Conservation (phyloP, 176 grass and related monocot genomes). For the Chrysopogon serrulatus region DNA sequence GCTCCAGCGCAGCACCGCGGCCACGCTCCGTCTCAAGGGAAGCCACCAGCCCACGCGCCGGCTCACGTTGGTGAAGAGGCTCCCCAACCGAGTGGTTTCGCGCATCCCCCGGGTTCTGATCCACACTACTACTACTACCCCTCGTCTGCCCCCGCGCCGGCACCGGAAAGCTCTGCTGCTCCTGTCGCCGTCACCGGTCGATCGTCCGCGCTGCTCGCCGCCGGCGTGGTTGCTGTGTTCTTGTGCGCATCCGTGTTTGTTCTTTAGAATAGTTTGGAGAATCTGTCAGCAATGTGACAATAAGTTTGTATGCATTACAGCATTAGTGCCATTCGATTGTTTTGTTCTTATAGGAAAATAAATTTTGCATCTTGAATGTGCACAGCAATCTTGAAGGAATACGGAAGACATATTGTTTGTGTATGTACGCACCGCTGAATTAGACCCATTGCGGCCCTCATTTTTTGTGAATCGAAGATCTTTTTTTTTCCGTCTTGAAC, state of each 20-base stretch:
- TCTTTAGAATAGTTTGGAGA: constrained; percentile 2
- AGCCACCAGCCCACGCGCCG: not conserved
- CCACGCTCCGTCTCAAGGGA: not conserved
- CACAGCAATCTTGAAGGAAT: too few species aligned
- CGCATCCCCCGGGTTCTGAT: not conserved
- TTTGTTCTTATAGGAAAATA: too few species aligned
- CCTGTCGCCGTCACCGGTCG: not conserved
- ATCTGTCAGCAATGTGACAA: not conserved
- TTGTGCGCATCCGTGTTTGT: constrained; percentile 10
- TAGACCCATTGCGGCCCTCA: too few species aligned
- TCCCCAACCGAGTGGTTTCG: not conserved
- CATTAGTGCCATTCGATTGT: too few species aligned
- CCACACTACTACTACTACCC: not conserved
- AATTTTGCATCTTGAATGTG: too few species aligned
- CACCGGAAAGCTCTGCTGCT: constrained; percentile 19
- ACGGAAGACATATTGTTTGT: too few species aligned
- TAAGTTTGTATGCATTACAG: not conserved
- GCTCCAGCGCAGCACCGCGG: not conserved
- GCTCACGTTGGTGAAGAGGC: not conserved
- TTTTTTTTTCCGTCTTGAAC: too few species aligned
- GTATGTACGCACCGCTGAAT: too few species aligned
- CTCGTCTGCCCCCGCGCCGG: not conserved
- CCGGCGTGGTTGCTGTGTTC: not conserved
- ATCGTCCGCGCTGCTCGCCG: not conserved
- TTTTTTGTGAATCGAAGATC: too few species aligned